phyloP scores from a whole-genome alignment of 2,329 filamentous ascomycete species.

The Thielaviopsis punctulata region DNA sequence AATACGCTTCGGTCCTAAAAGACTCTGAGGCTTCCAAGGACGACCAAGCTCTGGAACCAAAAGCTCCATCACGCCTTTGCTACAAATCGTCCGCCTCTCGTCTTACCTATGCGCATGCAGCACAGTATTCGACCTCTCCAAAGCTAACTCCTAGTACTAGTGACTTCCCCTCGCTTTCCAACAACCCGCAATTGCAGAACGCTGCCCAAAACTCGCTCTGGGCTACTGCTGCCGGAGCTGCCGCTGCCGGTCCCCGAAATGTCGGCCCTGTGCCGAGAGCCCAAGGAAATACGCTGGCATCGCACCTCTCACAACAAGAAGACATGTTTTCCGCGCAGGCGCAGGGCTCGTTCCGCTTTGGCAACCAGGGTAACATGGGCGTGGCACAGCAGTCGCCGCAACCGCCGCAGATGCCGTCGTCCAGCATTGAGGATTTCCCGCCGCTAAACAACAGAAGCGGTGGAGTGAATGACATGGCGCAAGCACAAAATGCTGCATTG shows the following conservation, averaged over 20 bases:
- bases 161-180: slow-evolving; percentile 49
- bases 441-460: slow-evolving; percentile 40
- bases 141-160: slow-evolving; percentile 21
- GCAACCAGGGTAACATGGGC: slow-evolving; percentile 23
- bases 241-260: slow-evolving; percentile 28
- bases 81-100: not conserved
- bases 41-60: not conserved
- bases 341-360: slow-evolving; percentile 29
- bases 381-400: slow-evolving; percentile 3
- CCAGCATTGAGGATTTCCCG: slow-evolving; percentile 42
- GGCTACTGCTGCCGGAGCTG: slow-evolving; percentile 31
- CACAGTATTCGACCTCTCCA: not conserved
- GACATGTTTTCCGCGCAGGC: slow-evolving; percentile 30
- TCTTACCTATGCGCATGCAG: not conserved
- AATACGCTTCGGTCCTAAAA: not conserved
- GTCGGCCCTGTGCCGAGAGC: slow-evolving; percentile 33
- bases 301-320: slow-evolving; percentile 34
- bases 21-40: not conserved
- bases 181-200: slow-evolving; percentile 36
- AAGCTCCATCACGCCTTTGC: not conserved
- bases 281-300: slow-evolving; percentile 31
- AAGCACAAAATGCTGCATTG: slow-evolving; percentile 3
- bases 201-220: slow-evolving; percentile 35
- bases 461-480: slow-evolving; percentile 28
- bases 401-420: slow-evolving; percentile 30